Conservation (phyloP, 768 basidiomycete genomes). For the Pholiota molesta region DNA sequence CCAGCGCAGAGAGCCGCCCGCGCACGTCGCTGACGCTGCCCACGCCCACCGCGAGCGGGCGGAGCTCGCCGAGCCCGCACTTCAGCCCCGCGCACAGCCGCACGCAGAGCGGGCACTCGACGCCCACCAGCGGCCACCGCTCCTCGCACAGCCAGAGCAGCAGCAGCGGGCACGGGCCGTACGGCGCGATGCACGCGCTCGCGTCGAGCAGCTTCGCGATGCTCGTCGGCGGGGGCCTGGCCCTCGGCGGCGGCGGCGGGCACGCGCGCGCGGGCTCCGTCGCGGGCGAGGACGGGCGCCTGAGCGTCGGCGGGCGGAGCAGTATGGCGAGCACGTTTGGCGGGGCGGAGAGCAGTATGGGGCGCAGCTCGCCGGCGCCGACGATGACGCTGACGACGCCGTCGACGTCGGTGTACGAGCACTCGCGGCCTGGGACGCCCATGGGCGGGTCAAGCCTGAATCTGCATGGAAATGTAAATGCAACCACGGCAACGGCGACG, state of each 20-base stretch:
- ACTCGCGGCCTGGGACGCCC: conserved; percentile 10
- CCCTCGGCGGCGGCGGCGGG: background rate
- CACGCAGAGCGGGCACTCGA: background rate
- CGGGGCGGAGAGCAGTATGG: background rate
- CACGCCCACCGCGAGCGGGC: background rate
- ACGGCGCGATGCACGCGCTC: conserved; percentile 9
- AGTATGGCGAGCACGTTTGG: background rate
- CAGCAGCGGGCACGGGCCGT: background rate
- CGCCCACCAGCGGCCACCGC: background rate
- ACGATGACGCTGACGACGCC: conserved; percentile 9
- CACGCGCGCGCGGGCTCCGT: background rate
- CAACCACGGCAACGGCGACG: background rate
- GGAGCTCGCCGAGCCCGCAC: background rate
- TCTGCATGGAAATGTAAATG: background rate
- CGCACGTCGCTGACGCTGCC: background rate
- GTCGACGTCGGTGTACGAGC: conserved; percentile 11
- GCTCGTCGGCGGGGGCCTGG: background rate
- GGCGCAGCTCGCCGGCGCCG: background rate
- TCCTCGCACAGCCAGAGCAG: background rate
- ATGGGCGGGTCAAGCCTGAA: conserved; percentile 7
- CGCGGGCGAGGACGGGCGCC: background rate
- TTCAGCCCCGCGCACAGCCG: background rate
- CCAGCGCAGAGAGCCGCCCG: background rate
- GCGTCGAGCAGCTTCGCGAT: conserved; percentile 5
- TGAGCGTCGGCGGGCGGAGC: background rate